phyloP scores from a whole-genome alignment of 768 basidiomycete species.

The Kondoa subrosea region DNA sequence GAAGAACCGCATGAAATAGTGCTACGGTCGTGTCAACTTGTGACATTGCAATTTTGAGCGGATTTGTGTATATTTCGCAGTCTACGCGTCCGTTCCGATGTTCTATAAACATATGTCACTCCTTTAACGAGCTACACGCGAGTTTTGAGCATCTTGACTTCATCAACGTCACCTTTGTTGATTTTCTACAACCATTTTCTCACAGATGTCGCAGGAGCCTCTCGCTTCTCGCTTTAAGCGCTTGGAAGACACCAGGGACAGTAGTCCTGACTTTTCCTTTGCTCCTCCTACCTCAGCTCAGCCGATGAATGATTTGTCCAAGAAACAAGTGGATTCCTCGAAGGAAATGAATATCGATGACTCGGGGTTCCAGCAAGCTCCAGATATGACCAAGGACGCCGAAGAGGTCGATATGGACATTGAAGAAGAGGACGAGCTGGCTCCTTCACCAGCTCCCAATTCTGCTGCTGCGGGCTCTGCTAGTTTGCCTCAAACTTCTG shows the following conservation, averaged over 20 bases:
- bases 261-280: background rate
- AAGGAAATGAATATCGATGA: background rate
- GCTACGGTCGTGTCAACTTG: background rate
- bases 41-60: too few species aligned
- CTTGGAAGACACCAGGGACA: too few species aligned
- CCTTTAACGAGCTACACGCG: too few species aligned
- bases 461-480: background rate
- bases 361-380: background rate
- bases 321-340: background rate
- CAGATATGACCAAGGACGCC: background rate
- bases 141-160: too few species aligned
- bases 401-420: background rate
- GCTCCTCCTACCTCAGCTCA: background rate
- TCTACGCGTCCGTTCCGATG: too few species aligned
- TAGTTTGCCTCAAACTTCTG: too few species aligned
- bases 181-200: too few species aligned
- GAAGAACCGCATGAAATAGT: conserved; percentile 8
- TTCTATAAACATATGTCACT: too few species aligned
- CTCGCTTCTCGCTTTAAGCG: too few species aligned
- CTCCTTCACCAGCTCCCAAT: background rate
- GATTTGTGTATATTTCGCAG: too few species aligned
- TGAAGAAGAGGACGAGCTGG: background rate
- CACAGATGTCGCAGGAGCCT: too few species aligned
- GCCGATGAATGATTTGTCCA: background rate
- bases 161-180: too few species aligned